Percentiles rank a stretch among this genome's conserved stretches.
These are phyloP conservation scores for Neurospora pannonica DNA, from an alignment of 495 filamentous ascomycete species.

Conservation along the genomic window DNA sequence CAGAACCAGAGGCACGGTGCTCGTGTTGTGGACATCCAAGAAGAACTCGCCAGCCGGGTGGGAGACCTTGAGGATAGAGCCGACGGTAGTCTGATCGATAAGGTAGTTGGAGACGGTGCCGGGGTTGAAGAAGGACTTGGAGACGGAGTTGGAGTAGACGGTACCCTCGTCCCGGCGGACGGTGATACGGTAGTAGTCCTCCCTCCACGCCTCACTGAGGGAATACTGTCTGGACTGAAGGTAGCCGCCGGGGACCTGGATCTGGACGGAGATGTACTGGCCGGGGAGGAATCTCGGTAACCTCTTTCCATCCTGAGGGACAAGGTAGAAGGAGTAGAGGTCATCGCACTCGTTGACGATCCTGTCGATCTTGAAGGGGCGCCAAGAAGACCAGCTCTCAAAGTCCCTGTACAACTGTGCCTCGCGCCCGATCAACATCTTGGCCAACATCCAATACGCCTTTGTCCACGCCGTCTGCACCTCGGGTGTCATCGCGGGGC, in stretches of 20 bases:
- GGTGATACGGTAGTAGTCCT: conserved; percentile 57
- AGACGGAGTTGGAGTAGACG: conserved; percentile 30
- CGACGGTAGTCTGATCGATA: conserved; percentile 49
- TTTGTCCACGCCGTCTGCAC: conserved; percentile 56
- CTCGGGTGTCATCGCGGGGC: conserved; percentile 54
- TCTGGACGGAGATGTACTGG: conserved; percentile 58
- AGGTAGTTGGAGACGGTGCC: conserved; percentile 65
- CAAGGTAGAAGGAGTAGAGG: conserved; percentile 63
- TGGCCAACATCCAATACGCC: conserved; percentile 63
- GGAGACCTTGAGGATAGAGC: conserved; percentile 52
- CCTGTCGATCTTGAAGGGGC: conserved; percentile 53
- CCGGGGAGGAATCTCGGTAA: conserved; percentile 56
- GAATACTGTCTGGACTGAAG: conserved; percentile 65
- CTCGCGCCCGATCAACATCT: conserved; percentile 60
- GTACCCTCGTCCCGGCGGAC: conserved; percentile 57
- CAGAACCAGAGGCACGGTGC: conserved; percentile 47
- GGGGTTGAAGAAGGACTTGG: conserved; percentile 32
- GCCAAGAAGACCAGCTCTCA: conserved; percentile 53
- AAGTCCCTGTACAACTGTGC: conserved; percentile 48
- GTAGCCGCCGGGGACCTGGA: conserved; percentile 46
- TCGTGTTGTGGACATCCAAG: conserved; percentile 35
- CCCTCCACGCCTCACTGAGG: conserved; percentile 50
- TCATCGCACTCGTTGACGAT: conserved; percentile 54
- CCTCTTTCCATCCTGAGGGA: conserved; percentile 50
- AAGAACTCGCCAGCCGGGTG: conserved; percentile 66